phyloP scores from a whole-genome alignment of 1,284 basidiomycete species.

The Laetiporus sulphureus region DNA sequence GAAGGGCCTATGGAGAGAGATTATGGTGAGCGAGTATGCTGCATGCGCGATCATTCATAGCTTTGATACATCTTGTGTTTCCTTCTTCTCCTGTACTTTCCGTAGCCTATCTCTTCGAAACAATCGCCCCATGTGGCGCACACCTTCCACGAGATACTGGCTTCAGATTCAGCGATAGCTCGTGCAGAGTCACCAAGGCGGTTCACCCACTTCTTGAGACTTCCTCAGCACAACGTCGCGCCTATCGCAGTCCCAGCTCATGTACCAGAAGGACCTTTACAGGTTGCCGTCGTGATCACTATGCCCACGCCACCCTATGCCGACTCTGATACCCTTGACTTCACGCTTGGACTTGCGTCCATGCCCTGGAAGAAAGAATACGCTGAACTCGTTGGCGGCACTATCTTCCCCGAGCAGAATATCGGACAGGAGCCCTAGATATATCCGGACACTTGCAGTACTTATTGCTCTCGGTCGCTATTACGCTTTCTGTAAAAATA shows the following conservation, averaged over 20 bases:
- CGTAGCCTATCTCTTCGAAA: too few species aligned
- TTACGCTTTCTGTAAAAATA: too few species aligned
- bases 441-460: too few species aligned
- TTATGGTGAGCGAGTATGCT: conserved; percentile 14
- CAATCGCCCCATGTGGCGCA: too few species aligned
- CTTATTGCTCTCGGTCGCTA: too few species aligned
- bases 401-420: too few species aligned
- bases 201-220: conserved; percentile 1
- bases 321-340: conserved; percentile 1
- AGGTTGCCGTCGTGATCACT: conserved; percentile 17
- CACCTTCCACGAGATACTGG: too few species aligned
- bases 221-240: conserved; percentile 2
- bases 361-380: not conserved
- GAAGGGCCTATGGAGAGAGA: conserved; percentile 8
- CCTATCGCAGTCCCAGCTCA: not conserved
- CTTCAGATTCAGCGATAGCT: too few species aligned
- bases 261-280: conserved; percentile 2
- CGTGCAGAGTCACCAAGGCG: too few species aligned
- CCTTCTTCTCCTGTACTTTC: too few species aligned
- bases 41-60: not conserved
- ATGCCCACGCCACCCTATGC: conserved; percentile 12
- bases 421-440: too few species aligned
- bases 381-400: too few species aligned
- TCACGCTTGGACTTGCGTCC: conserved; percentile 1
- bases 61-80: conserved; percentile 9